Evolutionary conservation across 1,284 basidiomycete genomes (phyloP), one percentile per base, ranked within the genome.

Genomic region (Ceratobasidium sp.): DNA sequence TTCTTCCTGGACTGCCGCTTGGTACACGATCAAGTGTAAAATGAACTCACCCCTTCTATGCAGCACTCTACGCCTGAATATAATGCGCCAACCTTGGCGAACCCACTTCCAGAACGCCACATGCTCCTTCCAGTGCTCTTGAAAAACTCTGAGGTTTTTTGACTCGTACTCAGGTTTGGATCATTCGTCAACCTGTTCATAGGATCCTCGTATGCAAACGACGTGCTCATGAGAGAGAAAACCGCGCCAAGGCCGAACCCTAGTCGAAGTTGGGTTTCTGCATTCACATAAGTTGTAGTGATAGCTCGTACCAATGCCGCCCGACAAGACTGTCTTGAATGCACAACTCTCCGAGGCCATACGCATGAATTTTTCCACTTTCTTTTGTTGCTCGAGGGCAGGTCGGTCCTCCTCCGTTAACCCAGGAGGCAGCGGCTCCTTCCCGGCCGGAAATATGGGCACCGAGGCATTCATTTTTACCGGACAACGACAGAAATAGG

Each of bases 141-240:
- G 86, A 99, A 95, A 56, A 98, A 92, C 82, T 94, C 92, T 64
- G 91, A 89, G 0, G 96, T 94, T 83, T 97, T 95, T 84, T 96
- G 93, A 77, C 63, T 60, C 42, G 89, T 89, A 61, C 86, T 91
- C 86, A 93, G 83, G 18, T 87, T 81, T 39, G 83, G 80, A 46
- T 82, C 82, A n/a, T 87, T 87, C 80, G 91, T 90, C 67, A 91
- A 88, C 67, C 95, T 91, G 53, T 95, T 89, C 68, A 96, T 87
- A 6, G 97, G 97, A 85, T 99, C 97, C 85, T 99, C 97, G 83
- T 98, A 97, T 39, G 94, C 94, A 84, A 99, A 97, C 44, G 95
- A 96, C 15, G 96, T 89, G 60, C 95, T 96, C 96, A 99, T 97
- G 80, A 99, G 89, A 0, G 96, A 95, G 87, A 99, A 96, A 88